phyloP scores from a whole-genome alignment of 768 basidiomycete species.

The Pholiota microspora region DNA sequence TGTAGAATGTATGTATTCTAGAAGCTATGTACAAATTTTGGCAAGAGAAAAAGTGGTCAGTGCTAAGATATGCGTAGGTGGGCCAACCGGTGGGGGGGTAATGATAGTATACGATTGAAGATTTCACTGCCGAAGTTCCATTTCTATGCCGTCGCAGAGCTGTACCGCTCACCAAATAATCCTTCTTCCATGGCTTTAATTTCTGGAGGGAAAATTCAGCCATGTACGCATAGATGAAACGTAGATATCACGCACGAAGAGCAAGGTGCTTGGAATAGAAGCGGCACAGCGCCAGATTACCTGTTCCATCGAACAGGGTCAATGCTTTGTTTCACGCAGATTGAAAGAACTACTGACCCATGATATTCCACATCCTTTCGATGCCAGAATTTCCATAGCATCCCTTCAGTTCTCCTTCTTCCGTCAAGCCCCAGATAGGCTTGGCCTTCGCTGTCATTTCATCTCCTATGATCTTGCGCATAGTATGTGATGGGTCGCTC shows the following conservation, averaged over 20 bases:
- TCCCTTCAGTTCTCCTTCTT: conserved; percentile 60
- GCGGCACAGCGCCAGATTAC: conserved; percentile 47
- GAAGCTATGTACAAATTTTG: no score
- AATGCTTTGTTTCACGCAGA: neutral
- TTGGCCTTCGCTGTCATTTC: conserved; percentile 43
- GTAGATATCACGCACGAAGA: conserved; percentile 45
- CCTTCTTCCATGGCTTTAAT: conserved; percentile 56
- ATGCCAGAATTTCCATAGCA: conserved; percentile 50
- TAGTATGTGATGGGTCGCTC: conserved; percentile 38
- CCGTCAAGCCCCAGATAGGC: conserved; percentile 63
- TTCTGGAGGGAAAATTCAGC: conserved; percentile 34
- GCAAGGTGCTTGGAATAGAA: conserved; percentile 64
- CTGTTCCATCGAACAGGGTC: conserved; percentile 20
- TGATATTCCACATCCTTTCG: conserved; percentile 55
- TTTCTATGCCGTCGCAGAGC: no score
- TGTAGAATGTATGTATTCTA: no score
- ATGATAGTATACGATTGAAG: no score
- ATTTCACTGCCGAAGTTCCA: no score
- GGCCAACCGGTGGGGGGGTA: no score
- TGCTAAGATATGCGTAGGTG: no score
- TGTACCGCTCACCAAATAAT: conserved; percentile 9
- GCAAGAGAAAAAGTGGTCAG: no score
- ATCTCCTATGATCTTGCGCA: conserved; percentile 44
- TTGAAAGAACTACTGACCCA: conserved; percentile 37
- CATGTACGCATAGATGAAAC: neutral